Conservation (phyloP, 2,329 filamentous ascomycete species). For the Neonectria hederae region DNA sequence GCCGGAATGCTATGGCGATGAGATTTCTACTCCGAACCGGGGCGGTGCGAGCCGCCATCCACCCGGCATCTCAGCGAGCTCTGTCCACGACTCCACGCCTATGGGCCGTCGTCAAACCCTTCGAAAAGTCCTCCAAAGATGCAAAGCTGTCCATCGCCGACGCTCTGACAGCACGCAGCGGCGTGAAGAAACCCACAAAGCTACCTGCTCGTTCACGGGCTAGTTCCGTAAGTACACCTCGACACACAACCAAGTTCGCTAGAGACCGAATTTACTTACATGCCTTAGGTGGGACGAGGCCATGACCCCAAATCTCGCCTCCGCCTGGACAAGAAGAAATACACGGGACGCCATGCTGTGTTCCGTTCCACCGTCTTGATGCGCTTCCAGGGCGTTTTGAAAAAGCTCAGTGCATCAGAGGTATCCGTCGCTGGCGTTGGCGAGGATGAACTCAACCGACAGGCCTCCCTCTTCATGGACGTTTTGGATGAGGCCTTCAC, state of each 20-base stretch:
- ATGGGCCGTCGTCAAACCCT: background rate
- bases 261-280: background rate
- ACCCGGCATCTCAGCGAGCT: constrained; percentile 31
- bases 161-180: background rate
- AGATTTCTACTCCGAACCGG: constrained; percentile 42
- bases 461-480: constrained; percentile 57
- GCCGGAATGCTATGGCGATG: constrained; percentile 39
- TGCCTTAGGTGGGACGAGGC: constrained; percentile 43
- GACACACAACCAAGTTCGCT: no score
- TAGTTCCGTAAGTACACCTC: constrained; percentile 39
- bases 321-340: constrained; percentile 39
- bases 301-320: constrained; percentile 49
- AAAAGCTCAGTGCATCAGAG: constrained; percentile 33
- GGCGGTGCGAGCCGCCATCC: constrained; percentile 36
- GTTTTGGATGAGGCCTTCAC: constrained; percentile 57
- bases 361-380: constrained; percentile 48
- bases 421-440: constrained; percentile 42
- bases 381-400: constrained; percentile 50
- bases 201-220: constrained; percentile 28
- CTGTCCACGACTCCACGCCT: constrained; percentile 40
- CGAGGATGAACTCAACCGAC: constrained; percentile 54
- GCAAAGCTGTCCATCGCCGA: background rate
- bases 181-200: constrained; percentile 16
- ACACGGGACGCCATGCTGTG: constrained; percentile 43
- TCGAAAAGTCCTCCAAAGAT: constrained; percentile 1